Percentiles rank a stretch among this genome's conserved stretches.
These are phyloP conservation scores for Patellifolia procumbens DNA, from an alignment of 179 eudicot species.

Conservation along the genomic window DNA sequence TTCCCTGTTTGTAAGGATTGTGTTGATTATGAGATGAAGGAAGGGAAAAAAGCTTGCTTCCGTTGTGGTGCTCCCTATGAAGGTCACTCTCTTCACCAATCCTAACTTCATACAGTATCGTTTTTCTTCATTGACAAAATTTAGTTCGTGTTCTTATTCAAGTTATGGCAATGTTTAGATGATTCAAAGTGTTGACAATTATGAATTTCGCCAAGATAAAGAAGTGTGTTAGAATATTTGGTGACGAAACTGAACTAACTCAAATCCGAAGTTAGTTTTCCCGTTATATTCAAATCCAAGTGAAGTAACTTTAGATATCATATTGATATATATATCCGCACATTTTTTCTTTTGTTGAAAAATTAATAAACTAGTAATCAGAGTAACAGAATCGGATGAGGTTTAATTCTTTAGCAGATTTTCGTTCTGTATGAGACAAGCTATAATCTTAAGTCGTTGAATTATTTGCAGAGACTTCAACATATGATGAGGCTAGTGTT, in stretches of 20 bases:
- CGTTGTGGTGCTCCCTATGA: conserved; percentile 66
- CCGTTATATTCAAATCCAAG: neutral
- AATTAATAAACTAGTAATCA: no score
- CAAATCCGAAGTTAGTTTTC: no score
- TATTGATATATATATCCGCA: no score
- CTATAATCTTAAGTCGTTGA: neutral
- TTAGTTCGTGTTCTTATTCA: no score
- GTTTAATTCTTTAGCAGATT: no score
- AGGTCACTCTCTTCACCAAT: conserved; percentile 30
- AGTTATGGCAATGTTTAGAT: no score
- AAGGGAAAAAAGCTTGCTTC: conserved; percentile 68
- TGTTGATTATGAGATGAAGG: conserved; percentile 69
- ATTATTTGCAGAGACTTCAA: conserved; percentile 42
- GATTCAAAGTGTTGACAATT: no score
- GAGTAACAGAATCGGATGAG: neutral
- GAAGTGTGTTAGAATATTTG: no score
- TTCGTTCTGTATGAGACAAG: neutral
- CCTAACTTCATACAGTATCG: neutral
- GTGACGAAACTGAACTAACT: no score
- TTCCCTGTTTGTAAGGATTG: conserved; percentile 76
- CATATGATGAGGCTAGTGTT: conserved; percentile 36
- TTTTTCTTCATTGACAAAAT: neutral
- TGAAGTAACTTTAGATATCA: neutral
- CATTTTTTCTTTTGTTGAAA: no score
- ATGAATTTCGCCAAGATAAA: no score